Evolutionary conservation across 352 stramenopile species (phyloP).

Genomic region (Phytopythium litorale): DNA sequence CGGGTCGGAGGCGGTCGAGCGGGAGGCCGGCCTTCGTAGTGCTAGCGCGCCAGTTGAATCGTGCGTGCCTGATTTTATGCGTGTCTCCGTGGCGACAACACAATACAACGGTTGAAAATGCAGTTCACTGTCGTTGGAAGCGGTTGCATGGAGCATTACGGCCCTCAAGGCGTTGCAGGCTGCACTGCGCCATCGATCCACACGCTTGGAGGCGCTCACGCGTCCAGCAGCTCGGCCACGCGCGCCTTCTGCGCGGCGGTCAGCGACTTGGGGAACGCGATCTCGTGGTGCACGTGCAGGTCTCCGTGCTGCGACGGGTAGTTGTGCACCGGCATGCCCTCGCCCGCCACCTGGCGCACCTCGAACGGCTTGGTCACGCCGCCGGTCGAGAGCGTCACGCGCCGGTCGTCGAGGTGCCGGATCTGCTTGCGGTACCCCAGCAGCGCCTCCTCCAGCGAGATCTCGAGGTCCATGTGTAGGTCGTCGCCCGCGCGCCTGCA

Average conservation of each 20-base stretch:
- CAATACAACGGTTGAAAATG: background rate
- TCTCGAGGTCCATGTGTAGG: constrained; percentile 93
- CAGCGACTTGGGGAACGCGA: constrained; percentile 92
- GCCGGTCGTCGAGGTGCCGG: constrained; percentile 92
- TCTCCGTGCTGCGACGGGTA: constrained; percentile 88
- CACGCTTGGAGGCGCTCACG: constrained; percentile 3
- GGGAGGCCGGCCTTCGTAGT: background rate
- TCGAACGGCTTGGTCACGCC: constrained; percentile 93
- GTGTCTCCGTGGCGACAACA: background rate
- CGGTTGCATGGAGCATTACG: too few species aligned
- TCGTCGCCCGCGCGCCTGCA: constrained; percentile 90
- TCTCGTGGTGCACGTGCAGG: constrained; percentile 94
- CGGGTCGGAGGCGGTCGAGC: background rate
- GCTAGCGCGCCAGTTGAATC: background rate
- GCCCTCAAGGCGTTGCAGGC: too few species aligned
- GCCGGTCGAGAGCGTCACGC: constrained; percentile 82
- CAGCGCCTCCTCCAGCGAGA: constrained; percentile 95
- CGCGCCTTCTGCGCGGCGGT: constrained; percentile 84
- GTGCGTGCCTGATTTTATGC: background rate
- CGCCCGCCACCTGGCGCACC: constrained; percentile 85
- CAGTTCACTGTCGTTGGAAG: background rate
- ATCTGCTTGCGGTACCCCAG: constrained; percentile 93
- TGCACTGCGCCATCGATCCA: background rate
- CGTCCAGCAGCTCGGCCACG: constrained; percentile 44
- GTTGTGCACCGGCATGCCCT: constrained; percentile 96